Conservation (phyloP, 1,284 basidiomycete species). For the Apiotrichum sp. region DNA sequence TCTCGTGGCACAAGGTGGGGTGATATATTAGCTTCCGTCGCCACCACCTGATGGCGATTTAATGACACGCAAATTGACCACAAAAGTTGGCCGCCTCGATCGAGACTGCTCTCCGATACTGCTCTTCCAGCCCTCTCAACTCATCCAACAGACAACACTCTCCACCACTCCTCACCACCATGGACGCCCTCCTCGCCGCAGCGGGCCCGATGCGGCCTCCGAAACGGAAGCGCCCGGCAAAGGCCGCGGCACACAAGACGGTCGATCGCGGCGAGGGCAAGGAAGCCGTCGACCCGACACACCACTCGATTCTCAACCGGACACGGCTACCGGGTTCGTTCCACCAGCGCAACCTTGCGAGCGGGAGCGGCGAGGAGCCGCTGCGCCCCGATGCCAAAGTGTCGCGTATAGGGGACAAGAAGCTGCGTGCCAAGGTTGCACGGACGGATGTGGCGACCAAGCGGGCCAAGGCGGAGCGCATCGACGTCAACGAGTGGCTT, state of each 20-base stretch:
- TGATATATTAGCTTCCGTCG: constrained; percentile 14
- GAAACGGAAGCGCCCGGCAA: constrained; percentile 16
- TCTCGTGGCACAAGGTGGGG: no score
- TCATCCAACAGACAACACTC: no score
- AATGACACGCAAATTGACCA: background rate
- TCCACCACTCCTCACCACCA: constrained; percentile 27
- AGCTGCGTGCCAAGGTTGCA: constrained; percentile 63
- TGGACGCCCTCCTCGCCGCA: constrained; percentile 67
- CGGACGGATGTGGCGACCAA: constrained; percentile 52
- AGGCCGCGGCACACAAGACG: constrained; percentile 30
- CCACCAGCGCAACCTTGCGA: constrained; percentile 30
- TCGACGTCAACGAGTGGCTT: constrained; percentile 46
- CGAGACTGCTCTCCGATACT: no score
- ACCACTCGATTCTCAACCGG: constrained; percentile 53
- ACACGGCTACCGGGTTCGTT: constrained; percentile 40
- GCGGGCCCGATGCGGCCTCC: constrained; percentile 56
- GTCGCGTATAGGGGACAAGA: constrained; percentile 60
- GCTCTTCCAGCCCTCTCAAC: no score
- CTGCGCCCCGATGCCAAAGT: constrained; percentile 29
- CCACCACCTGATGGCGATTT: no score
- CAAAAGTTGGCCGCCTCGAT: no score
- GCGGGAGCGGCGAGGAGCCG: constrained; percentile 21
- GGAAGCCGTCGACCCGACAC: constrained; percentile 52
- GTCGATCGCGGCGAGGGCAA: constrained; percentile 34
- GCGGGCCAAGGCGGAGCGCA: constrained; percentile 33